Conservation (phyloP, 371 early-diverging fungal genomes). For the Rhizomucor pusillus region DNA sequence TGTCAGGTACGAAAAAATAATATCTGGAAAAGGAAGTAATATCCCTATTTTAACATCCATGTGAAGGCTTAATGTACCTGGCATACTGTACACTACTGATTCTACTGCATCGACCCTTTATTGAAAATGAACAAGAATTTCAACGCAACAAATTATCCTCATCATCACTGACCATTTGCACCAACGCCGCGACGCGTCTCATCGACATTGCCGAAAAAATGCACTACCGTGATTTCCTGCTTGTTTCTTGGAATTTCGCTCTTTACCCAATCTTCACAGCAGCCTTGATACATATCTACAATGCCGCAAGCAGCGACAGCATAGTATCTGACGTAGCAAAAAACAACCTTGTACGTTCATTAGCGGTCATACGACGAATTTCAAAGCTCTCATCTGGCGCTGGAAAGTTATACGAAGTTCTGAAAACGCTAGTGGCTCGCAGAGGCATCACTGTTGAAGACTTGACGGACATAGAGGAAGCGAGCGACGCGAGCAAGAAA, state of each 20-base stretch:
- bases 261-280: slow-evolving; percentile 51
- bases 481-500: slow-evolving; percentile 8
- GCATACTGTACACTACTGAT: slow-evolving; percentile 52
- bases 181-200: slow-evolving; percentile 52
- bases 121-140: slow-evolving; percentile 29
- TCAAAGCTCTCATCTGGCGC: slow-evolving; percentile 26
- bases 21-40: background rate
- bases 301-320: slow-evolving; percentile 28
- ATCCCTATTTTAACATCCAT: background rate
- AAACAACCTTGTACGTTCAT: slow-evolving; percentile 22
- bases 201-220: slow-evolving; percentile 44
- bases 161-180: slow-evolving; percentile 56
- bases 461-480: slow-evolving; percentile 2
- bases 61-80: slow-evolving; percentile 48
- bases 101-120: slow-evolving; percentile 56
- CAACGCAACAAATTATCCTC: slow-evolving; percentile 27
- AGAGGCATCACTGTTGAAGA: slow-evolving; percentile 25
- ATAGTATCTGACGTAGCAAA: slow-evolving; percentile 34
- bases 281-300: slow-evolving; percentile 40
- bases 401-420: slow-evolving; percentile 16
- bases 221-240: slow-evolving; percentile 47
- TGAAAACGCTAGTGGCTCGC: slow-evolving; percentile 25
- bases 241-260: slow-evolving; percentile 51
- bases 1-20: slow-evolving; percentile 29
- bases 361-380: slow-evolving; percentile 28